Conservation (phyloP, 2,329 filamentous ascomycete genomes). For the Hirsutella thompsonii region DNA sequence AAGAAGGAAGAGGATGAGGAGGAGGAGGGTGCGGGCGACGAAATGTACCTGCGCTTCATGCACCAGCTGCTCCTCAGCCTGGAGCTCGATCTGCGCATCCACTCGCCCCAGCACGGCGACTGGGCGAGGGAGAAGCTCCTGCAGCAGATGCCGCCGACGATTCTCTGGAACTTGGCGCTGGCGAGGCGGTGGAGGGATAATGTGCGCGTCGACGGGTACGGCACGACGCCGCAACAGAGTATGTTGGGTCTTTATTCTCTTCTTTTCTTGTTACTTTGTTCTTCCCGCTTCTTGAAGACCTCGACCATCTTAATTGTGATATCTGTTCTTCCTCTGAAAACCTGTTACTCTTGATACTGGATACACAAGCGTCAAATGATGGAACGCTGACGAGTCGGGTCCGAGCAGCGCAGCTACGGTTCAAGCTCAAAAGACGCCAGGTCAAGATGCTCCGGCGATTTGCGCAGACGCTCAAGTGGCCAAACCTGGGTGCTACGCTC, state of each 20-base stretch:
- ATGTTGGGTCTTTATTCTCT: slow-evolving; percentile 9
- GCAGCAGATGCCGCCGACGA: slow-evolving; percentile 51
- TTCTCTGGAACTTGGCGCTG: slow-evolving; percentile 62
- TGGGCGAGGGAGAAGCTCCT: slow-evolving; percentile 53
- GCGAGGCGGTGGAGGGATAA: slow-evolving; percentile 61
- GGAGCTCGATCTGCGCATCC: slow-evolving; percentile 59
- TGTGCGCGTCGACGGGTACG: slow-evolving; percentile 51
- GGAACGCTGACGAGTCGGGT: not conserved
- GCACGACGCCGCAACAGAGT: slow-evolving; percentile 37
- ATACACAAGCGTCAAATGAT: not conserved
- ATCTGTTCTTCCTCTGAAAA: no score
- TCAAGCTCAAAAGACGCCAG: slow-evolving; percentile 53
- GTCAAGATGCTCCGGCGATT: slow-evolving; percentile 57
- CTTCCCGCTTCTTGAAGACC: no score
- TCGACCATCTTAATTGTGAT: no score
- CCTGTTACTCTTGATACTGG: no score
- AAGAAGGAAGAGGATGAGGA: no score
- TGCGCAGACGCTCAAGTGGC: slow-evolving; percentile 64
- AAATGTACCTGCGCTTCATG: slow-evolving; percentile 54
- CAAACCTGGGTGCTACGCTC: slow-evolving; percentile 54
- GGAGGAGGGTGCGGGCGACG: slow-evolving; percentile 27
- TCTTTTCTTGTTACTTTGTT: not conserved
- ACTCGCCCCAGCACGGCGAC: slow-evolving; percentile 46
- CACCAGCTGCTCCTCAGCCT: slow-evolving; percentile 64
- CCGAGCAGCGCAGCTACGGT: slow-evolving; percentile 42